These are phyloP conservation scores for Penicillium nucicola DNA, from an alignment of 495 filamentous ascomycete species.

Conservation along the genomic window DNA sequence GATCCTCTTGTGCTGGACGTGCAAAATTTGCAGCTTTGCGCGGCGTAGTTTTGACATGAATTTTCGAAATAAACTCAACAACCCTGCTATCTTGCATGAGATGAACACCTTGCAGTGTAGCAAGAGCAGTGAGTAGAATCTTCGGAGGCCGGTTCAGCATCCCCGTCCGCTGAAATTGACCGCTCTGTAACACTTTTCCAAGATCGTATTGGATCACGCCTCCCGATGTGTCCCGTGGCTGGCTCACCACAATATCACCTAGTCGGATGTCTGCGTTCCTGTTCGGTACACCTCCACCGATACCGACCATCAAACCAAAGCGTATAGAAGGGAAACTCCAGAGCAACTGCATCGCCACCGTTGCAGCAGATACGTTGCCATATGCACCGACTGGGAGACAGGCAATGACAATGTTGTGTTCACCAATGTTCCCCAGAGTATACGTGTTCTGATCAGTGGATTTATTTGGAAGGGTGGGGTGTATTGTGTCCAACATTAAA, in stretches of 20 bases:
- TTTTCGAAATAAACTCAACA: background rate
- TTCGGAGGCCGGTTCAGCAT: background rate
- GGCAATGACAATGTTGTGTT: background rate
- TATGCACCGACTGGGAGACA: background rate
- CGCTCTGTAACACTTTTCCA: conserved; percentile 21
- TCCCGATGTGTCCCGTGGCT: conserved; percentile 14
- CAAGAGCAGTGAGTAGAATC: background rate
- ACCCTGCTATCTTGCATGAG: background rate
- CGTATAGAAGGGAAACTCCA: conserved; percentile 16
- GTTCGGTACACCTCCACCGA: conserved; percentile 28
- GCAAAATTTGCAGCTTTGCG: background rate
- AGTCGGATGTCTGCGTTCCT: conserved; percentile 29
- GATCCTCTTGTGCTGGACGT: background rate
- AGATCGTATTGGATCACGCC: conserved; percentile 43
- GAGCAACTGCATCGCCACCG: background rate
- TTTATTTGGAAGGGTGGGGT: background rate
- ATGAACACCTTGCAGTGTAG: background rate
- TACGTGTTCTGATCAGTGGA: background rate
- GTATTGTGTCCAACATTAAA: conserved; percentile 21
- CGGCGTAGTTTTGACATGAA: background rate
- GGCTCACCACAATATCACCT: conserved; percentile 42
- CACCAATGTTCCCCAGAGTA: background rate
- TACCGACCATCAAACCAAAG: conserved; percentile 41
- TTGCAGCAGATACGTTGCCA: background rate
- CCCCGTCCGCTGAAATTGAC: background rate